Evolutionary conservation across 225 moss, liverwort and hornwort genomes (phyloP).

Genomic region (Thuidium tamariscinum): DNA sequence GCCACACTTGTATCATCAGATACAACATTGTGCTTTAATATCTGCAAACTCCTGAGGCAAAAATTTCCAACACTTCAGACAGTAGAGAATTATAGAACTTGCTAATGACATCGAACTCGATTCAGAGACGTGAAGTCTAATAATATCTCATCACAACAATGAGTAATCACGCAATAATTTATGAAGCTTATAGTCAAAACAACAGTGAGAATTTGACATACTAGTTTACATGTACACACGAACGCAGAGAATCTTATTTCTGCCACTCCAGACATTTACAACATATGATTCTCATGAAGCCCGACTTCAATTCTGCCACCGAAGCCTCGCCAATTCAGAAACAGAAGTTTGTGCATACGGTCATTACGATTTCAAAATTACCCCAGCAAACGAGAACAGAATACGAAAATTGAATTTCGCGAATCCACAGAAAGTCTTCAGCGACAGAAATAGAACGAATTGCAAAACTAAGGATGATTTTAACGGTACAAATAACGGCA

Average conservation of each 20-base stretch:
- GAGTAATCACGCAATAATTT: not conserved
- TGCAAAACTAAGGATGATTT: not conserved
- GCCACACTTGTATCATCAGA: not conserved
- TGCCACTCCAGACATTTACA: not conserved
- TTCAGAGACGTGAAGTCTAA: not conserved
- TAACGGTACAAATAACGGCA: not conserved
- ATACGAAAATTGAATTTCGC: not conserved
- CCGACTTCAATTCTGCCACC: not conserved
- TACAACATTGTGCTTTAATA: not conserved
- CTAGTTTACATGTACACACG: not conserved
- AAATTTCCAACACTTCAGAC: not conserved
- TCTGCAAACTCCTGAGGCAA: not conserved
- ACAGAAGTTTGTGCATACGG: not conserved
- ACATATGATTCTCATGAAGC: not conserved
- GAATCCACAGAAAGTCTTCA: not conserved
- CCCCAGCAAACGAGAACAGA: not conserved
- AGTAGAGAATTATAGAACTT: not conserved
- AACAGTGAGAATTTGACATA: not conserved
- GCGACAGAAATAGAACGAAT: not conserved
- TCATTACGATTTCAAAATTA: not conserved
- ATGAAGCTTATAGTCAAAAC: not conserved
- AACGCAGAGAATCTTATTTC: not conserved
- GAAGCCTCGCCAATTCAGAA: not conserved
- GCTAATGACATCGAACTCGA: not conserved
- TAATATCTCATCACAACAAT: not conserved